A percentile compares a stretch with the other conserved stretches of the same genome.
Evolutionary conservation across 2,329 filamentous ascomycete species (phyloP).

Genomic region (Paraphaeosphaeria sporulosa): DNA sequence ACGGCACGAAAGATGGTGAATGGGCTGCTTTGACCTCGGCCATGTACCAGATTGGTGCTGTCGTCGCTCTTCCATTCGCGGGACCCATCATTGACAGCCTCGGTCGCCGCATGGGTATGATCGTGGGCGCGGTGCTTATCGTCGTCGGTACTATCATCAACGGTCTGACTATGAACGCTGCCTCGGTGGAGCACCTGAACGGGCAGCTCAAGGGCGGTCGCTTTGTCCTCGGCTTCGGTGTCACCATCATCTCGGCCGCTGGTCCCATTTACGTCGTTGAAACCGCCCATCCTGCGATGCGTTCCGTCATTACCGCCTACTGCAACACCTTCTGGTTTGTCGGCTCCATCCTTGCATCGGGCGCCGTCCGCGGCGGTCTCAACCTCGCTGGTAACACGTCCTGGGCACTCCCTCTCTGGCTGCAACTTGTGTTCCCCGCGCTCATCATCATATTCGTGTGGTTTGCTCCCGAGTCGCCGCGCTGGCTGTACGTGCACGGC

Average conservation of each 20-base stretch:
- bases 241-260: constrained; percentile 63
- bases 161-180: constrained; percentile 46
- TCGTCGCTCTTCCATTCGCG: constrained; percentile 56
- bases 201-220: constrained; percentile 64
- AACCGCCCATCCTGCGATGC: constrained; percentile 65
- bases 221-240: constrained; percentile 67
- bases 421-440: constrained; percentile 36
- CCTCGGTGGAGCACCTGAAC: constrained; percentile 44
- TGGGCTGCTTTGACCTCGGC: constrained; percentile 55
- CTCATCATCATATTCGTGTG: constrained; percentile 57
- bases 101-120: constrained; percentile 56
- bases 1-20: constrained; percentile 51
- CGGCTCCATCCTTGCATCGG: constrained; percentile 42
- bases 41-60: constrained; percentile 59
- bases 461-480: constrained; percentile 65
- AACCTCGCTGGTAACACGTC: constrained; percentile 25
- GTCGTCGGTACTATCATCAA: constrained; percentile 59
- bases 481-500: constrained; percentile 65
- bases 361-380: constrained; percentile 33
- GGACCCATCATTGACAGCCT: constrained; percentile 56
- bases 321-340: constrained; percentile 57
- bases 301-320: constrained; percentile 56
- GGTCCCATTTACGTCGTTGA: constrained; percentile 68
- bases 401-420: constrained; percentile 36
- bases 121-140: constrained; percentile 60